Percentiles rank a stretch among this genome's conserved stretches.
Evolutionary conservation across 805 yeast species (phyloP).

Genomic region (Ogataea henricii): DNA sequence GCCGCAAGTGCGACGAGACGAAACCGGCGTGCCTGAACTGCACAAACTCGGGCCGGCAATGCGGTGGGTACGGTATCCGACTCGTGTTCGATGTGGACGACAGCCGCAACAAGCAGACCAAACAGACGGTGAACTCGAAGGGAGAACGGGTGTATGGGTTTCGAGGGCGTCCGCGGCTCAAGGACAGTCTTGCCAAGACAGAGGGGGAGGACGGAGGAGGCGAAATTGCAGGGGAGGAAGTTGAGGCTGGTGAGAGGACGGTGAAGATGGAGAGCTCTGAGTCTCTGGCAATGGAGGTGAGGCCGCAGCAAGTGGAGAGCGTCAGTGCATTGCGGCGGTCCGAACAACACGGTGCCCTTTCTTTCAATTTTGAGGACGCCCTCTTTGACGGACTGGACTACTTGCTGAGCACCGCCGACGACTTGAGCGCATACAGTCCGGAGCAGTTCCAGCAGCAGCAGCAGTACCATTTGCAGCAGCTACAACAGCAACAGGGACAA

Average conservation of each 20-base stretch:
- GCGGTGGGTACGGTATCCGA: constrained; percentile 53
- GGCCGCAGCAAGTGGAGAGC: background rate
- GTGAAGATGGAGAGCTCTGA: background rate
- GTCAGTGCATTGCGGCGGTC: background rate
- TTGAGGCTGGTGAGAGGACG: background rate
- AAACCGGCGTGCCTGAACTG: constrained; percentile 56
- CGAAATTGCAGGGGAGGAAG: too few species aligned
- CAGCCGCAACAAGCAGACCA: constrained; percentile 33
- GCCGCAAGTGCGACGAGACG: constrained; percentile 58
- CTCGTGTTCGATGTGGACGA: constrained; percentile 55
- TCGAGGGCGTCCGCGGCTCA: constrained; percentile 44
- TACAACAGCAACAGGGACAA: constrained; percentile 24
- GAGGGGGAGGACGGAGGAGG: background rate
- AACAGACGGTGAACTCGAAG: constrained; percentile 24
- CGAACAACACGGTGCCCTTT: background rate
- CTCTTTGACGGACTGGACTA: constrained; percentile 36
- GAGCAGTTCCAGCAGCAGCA: constrained; percentile 21
- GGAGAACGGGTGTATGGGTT: constrained; percentile 44
- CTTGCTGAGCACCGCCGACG: constrained; percentile 27
- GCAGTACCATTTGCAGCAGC: constrained; percentile 19
- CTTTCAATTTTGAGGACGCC: constrained; percentile 32
- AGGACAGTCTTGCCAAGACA: constrained; percentile 32
- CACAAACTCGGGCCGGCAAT: constrained; percentile 41
- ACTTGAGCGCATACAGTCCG: constrained; percentile 16
- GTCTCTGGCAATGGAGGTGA: background rate